Evolutionary conservation across 805 yeast genomes (phyloP).

Genomic region (Candida peoriensis): DNA sequence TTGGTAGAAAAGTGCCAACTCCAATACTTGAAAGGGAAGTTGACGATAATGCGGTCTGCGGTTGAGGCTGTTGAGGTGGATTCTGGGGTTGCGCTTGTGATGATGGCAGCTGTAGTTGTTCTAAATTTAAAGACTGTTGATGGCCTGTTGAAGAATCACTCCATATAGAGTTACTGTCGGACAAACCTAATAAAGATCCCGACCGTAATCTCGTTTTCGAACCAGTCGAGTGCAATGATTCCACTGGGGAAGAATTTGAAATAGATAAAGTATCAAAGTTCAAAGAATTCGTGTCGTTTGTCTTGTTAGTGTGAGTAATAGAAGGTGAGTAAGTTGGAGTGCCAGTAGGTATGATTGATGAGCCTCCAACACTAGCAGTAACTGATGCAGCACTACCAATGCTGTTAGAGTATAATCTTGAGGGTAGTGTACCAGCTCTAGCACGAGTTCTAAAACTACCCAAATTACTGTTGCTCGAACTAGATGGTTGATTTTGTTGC

Average conservation of each 20-base stretch:
- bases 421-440: slow-evolving; percentile 77
- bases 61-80: slow-evolving; percentile 2
- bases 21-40: background rate
- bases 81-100: background rate
- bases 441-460: slow-evolving; percentile 49
- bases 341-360: slow-evolving; percentile 17
- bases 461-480: slow-evolving; percentile 26
- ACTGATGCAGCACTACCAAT: too few relatives aligned
- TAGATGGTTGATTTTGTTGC: slow-evolving; percentile 6
- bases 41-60: too few relatives aligned
- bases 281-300: slow-evolving; percentile 18
- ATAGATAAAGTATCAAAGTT: slow-evolving; percentile 19
- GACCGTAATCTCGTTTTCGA: slow-evolving; percentile 42
- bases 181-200: slow-evolving; percentile 41
- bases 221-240: slow-evolving; percentile 5
- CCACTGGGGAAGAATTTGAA: slow-evolving; percentile 13
- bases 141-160: slow-evolving; percentile 29
- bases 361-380: too few relatives aligned
- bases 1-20: background rate
- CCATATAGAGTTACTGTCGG: slow-evolving; percentile 52
- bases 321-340: slow-evolving; percentile 16
- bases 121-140: too few relatives aligned
- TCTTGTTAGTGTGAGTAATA: slow-evolving; percentile 9
- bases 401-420: slow-evolving; percentile 40
- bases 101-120: slow-evolving; percentile 4